Evolutionary conservation across 352 stramenopile genomes (phyloP), one percentile per base, ranked within the genome.

Genomic region (Phytophthora uliginosa): DNA sequence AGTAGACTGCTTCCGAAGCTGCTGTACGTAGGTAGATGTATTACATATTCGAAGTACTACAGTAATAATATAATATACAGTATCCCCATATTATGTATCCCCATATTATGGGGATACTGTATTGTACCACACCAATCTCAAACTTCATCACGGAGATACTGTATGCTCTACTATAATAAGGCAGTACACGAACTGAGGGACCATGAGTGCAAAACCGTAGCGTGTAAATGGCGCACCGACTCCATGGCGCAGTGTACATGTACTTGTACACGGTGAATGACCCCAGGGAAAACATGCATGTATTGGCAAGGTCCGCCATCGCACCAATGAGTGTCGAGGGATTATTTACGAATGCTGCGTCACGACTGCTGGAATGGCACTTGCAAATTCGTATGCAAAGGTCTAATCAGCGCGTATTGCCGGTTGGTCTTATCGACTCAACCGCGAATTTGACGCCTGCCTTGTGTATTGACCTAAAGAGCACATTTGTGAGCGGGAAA

Each of bases 281-380:
- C n/a, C 20, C 26, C 13, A n/a, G 4, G 2, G 34, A 53, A 62
- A 54, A 57, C 40, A 48, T 47, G 28, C 28, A 31, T 31, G 28
- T 7, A 7, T 31, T 31, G 22, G 17, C 22, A 33, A 20, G 20
- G 26, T 54, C 7, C 12, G 0, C 34, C 48, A 66, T 28, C 20
- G 62, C 63, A 50, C 65, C 65, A 72, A 72, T 72, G 33, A 58
- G 33, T 24, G 20, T 26, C 7, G 9, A 10, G 47, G 24, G 54
- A 45, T 42, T 51, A 20, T n/a, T 66, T 36, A 34, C 50, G 48
- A 55, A 18, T 48, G 55, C 55, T 40, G 55, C 34, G 63, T 71
- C 53, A 72, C 26, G 3, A n/a, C 7, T 31, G 28, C 28, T 31
- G 28, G 28, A 31, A 51, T 51, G 45, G n/a, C n/a, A 51, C 9